Evolutionary conservation across 2,329 filamentous ascomycete species (phyloP).

Genomic region (Venturia effusa): DNA sequence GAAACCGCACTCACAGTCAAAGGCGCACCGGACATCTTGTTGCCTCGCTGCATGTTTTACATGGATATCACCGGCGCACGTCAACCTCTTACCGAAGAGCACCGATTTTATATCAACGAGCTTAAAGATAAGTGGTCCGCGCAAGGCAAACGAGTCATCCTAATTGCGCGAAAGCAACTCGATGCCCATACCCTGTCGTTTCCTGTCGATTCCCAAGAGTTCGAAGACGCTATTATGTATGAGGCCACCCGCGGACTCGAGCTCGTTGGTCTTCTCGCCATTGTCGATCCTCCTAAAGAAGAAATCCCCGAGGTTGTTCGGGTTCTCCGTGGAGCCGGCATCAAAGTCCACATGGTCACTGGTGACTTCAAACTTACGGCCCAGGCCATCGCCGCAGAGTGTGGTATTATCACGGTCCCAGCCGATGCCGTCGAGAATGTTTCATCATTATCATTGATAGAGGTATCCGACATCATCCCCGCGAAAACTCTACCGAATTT

Average conservation of each 20-base stretch:
- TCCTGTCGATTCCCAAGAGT: constrained; percentile 38
- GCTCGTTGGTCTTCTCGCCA: constrained; percentile 46
- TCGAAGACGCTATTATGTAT: constrained; percentile 47
- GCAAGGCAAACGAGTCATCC: constrained; percentile 55
- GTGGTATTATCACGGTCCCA: constrained; percentile 54
- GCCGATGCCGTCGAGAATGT: constrained; percentile 34
- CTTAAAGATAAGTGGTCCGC: constrained; percentile 60
- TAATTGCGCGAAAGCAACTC: constrained; percentile 49
- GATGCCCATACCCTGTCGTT: constrained; percentile 30
- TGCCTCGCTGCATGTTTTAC: constrained; percentile 50
- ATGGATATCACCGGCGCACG: constrained; percentile 45
- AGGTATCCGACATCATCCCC: constrained; percentile 20
- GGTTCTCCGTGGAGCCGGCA: constrained; percentile 58
- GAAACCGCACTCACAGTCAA: constrained; percentile 56
- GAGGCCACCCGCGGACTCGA: constrained; percentile 40
- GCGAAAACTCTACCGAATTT: neutral
- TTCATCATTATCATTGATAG: constrained; percentile 49
- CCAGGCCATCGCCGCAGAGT: constrained; percentile 59
- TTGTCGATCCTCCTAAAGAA: constrained; percentile 49
- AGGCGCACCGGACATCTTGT: constrained; percentile 64
- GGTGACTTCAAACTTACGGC: constrained; percentile 69
- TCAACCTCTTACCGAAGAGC: constrained; percentile 36
- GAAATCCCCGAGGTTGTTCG: constrained; percentile 49
- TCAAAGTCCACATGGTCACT: constrained; percentile 74
- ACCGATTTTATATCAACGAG: constrained; percentile 38